Conservation (phyloP, 768 basidiomycete genomes). For the Dentipellis fragilis region DNA sequence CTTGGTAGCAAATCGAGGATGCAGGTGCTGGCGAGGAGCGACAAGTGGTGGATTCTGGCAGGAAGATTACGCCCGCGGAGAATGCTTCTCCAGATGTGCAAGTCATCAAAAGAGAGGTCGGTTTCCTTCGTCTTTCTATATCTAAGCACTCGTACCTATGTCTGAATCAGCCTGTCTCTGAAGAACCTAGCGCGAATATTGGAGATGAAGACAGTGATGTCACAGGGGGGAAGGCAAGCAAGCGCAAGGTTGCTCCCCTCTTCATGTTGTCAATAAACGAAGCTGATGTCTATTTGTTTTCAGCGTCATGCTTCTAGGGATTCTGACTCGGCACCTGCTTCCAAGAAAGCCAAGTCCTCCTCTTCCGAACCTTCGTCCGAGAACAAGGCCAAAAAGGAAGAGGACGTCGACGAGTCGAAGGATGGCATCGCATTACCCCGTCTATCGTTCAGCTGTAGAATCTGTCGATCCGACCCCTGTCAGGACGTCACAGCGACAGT, state of each 20-base stretch:
- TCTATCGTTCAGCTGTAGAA: not conserved
- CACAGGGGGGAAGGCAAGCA: slow-evolving; percentile 38
- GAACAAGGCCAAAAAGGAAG: slow-evolving; percentile 35
- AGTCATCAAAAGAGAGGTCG: slow-evolving; percentile 22
- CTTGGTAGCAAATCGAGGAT: not conserved
- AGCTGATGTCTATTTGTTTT: slow-evolving; percentile 4
- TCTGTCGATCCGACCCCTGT: not conserved
- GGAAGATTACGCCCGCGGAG: slow-evolving; percentile 29
- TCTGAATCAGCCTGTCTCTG: slow-evolving; percentile 18
- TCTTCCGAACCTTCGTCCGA: slow-evolving; percentile 31
- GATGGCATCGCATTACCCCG: not conserved
- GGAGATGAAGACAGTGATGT: slow-evolving; percentile 39
- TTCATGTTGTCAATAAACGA: not conserved
- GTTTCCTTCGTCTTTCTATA: not conserved
- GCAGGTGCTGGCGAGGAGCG: slow-evolving; percentile 23
- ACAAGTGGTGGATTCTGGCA: slow-evolving; percentile 27
- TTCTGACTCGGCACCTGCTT: slow-evolving; percentile 5
- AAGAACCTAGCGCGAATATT: slow-evolving; percentile 31
- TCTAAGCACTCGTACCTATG: not conserved
- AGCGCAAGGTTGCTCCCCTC: slow-evolving; percentile 50
- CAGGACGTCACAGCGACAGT: not conserved
- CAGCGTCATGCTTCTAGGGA: not conserved
- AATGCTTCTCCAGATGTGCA: slow-evolving; percentile 39
- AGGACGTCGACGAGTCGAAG: slow-evolving; percentile 20
- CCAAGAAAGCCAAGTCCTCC: slow-evolving; percentile 27